Base-by-base conservation (phyloP, 2,329 filamentous ascomycete genomes). In the Diaporthe destruens region DNA sequence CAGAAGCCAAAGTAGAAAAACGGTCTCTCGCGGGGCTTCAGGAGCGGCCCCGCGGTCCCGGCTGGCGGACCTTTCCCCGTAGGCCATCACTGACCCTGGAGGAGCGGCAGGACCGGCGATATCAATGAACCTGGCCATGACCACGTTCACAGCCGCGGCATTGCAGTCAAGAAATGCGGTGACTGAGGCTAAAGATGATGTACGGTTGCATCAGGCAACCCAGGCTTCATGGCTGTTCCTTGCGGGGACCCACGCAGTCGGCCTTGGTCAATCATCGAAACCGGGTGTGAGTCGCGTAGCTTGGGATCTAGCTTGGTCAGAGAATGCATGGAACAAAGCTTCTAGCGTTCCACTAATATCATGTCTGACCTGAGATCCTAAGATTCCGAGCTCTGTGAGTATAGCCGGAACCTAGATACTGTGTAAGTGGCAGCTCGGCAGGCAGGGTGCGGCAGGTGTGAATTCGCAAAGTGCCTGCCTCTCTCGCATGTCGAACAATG, bases 151-250 rank as follows among this genome's bases (percentile, higher is more conserved):
- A 23, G 53, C 44, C 44, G 20, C 61, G 29, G 44, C 44, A 65
- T 14, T 44, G 8, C 32, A 25, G 32, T 66, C 51, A 34, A 66
- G 61, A 47, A 66, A 39, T 12, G 20, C 61, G n/a, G 47, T 39
- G 47, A 51, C 44, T 66, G 61, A 66, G 32, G n/a, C 23, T 47
- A 16, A n/a, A 23, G 47, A 53, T 32, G 20, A 23, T 61, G 55
- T 51, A 55, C 57, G 68, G 68, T 70, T 70, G 55, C 55, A 70
- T 70, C 68, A 70, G 68, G 68, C 68, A 70, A 7, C 42, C 32
- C 44, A 29, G 44, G 34, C 44, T 53, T 42, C 25, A 39, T 29
- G 47, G 29, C 55, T 54, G 68, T 47, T 54, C 36, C 68, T 6
- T 69, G 42, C n/a, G n/a, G 32, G 47, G 55, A 32, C 67, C 55